Conservation (phyloP, 441 rosid genomes). For the Pelargonium australe region DNA sequence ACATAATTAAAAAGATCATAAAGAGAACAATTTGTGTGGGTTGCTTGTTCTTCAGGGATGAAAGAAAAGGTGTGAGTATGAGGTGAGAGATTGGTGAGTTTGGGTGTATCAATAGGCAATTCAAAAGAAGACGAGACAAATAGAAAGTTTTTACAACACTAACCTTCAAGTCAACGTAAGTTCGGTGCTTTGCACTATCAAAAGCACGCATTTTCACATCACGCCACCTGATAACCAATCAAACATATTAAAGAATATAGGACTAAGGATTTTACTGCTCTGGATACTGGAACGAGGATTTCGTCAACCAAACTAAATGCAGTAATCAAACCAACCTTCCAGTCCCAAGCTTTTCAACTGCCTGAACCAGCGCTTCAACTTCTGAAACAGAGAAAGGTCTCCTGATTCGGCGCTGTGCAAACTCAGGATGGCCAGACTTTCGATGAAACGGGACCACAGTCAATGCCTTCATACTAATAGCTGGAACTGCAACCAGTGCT, state of each 20-base stretch:
- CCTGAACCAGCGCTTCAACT: conserved; percentile 95
- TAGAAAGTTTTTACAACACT: conserved; percentile 10
- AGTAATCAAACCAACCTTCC: conserved; percentile 56
- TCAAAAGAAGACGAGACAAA: not conserved
- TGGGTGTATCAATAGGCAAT: too few species aligned
- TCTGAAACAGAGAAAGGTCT: conserved; percentile 99
- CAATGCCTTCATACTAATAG: conserved; percentile 46
- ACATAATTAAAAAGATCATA: too few species aligned
- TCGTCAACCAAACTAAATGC: not conserved
- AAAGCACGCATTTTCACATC: conserved; percentile 87
- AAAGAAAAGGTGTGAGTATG: too few species aligned
- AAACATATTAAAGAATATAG: not conserved
- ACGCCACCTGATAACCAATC: conserved; percentile 61
- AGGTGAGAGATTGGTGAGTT: too few species aligned
- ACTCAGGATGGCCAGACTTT: conserved; percentile 55
- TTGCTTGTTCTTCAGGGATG: too few species aligned
- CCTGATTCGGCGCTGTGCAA: conserved; percentile 85
- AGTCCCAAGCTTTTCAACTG: conserved; percentile 96
- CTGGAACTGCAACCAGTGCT: conserved; percentile 48
- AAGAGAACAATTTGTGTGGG: too few species aligned
- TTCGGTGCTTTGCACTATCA: conserved; percentile 83
- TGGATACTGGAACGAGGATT: not conserved
- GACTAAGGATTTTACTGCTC: not conserved
- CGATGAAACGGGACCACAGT: conserved; percentile 51
- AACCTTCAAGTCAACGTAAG: conserved; percentile 96